A percentile compares a stretch with the other conserved stretches of the same genome.
Evolutionary conservation across 2,329 filamentous ascomycete species (phyloP).

Genomic region (Sporothrix dimorphospora): DNA sequence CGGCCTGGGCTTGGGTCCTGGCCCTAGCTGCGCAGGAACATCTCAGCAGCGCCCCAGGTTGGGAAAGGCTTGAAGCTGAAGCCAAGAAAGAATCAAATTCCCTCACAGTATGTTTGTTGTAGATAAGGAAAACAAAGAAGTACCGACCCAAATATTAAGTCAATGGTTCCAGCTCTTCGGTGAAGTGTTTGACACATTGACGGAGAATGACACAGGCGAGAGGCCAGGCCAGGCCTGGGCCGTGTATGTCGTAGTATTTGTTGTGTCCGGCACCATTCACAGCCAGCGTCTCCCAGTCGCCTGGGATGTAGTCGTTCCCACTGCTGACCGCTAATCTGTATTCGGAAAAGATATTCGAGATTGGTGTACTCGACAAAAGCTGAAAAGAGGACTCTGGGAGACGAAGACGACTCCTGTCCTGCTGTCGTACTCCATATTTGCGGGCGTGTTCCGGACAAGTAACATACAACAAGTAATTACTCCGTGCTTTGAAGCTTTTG

Average conservation of each 20-base stretch:
- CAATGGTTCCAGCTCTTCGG: neutral
- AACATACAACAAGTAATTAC: no score
- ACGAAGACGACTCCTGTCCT: neutral
- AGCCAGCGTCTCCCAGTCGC: neutral
- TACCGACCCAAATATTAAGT: neutral
- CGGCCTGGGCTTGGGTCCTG: neutral
- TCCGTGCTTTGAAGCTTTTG: no score
- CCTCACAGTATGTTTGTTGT: neutral
- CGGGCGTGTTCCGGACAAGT: slow-evolving; percentile 1
- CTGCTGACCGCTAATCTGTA: slow-evolving; percentile 17
- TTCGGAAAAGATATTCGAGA: slow-evolving; percentile 22
- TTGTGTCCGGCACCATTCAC: neutral
- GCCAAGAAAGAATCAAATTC: neutral
- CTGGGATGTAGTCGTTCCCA: neutral
- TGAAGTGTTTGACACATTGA: neutral
- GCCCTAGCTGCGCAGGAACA: no score
- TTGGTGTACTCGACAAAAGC: slow-evolving; percentile 5
- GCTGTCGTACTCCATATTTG: neutral
- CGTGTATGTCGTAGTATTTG: no score
- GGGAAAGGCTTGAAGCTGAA: neutral
- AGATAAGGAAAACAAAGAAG: no score
- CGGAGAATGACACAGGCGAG: neutral
- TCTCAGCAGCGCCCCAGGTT: no score
- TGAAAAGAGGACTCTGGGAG: slow-evolving; percentile 4
- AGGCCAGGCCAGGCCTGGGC: neutral